Evolutionary conservation across 345 rosid genomes (phyloP), one percentile per base, ranked within the genome.

Genomic region (Dimocarpus longan): DNA sequence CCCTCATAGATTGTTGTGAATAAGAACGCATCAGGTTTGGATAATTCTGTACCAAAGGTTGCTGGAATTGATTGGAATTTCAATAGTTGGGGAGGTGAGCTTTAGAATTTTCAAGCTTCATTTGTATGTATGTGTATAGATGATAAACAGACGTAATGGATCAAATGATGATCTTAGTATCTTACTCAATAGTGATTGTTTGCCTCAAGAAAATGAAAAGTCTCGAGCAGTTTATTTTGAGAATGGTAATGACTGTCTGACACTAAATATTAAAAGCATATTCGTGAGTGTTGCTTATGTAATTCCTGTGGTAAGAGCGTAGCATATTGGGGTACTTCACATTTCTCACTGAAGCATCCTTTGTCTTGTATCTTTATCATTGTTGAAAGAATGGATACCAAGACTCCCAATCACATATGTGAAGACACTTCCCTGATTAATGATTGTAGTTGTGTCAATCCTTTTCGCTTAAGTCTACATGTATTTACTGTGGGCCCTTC

Each of bases 11-110:
- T 96, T 81, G 89, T 95, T 54, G 90, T 93, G 21, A 75, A 80
- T 52, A 82, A 85, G 74, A 68, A 65, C 42, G 62, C 82, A 63
- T 79, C 75, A 1, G 79, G 54, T 26, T 71, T 82, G 70, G 86
- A 48, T 75, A 59, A 52, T 46, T 7, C 46, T 9, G 86, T 84
- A 78, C 88, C 73, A 40, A 87, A 83, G 83, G 82, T 94, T 62
- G 99, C 97, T 26, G 99, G 94, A 77, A 85, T 94, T 11, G 95
- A 94, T 80, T 96, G 99, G 98, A 90, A 81, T 72, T 96, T 96
- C 80, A 96, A 96, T 77, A 78, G 87, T 66, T 96, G 95, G 91
- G 99, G 98, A 89, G 99, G 99, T 93, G 68, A 80, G 74, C 52
- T 71, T 76, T 70, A 24, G n/a, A 43, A 11, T 46, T 40, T 62